Evolutionary conservation across 2,329 filamentous ascomycete genomes (phyloP), one percentile per base, ranked within the genome.

Genomic region (Talaromyces atroroseus): DNA sequence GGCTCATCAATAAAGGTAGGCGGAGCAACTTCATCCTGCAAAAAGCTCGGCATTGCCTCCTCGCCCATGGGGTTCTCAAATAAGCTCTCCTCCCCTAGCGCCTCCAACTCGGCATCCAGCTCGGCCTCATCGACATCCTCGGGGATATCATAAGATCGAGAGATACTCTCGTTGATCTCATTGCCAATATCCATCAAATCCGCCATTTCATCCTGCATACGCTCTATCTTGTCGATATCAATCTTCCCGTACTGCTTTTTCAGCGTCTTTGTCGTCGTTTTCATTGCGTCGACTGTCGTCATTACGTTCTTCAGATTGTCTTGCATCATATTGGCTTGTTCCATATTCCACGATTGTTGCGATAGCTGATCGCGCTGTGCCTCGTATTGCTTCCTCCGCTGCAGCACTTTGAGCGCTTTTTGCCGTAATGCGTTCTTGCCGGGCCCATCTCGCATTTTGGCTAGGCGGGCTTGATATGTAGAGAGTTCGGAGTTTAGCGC

Each of bases 231-330:
- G 74, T 97, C 94, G 54, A 99, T 87, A 68, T 99, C 88, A 63
- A 99, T 89, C 79, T 96, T 96, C 65, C 92, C 92, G 70, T 97
- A 97, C 79, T 97, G 92, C 73, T 90, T 89, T 69, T 86, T 86
- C 61, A 99, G 82, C 67, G 90, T 87, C 77, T 96, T 96, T 67
- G 94, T 96, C 23, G 92, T 96, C 1, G 88, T 91, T 82, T 96
- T 95, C 84, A 99, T 92, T 11, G 92, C 92, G 71, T 97, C 92
- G 46, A 97, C 92, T 26, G 94, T 96, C 18, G 91, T 95, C 92
- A 96, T 96, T 61, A 94, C 92, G 74, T 97, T 97, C 74, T 95
- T 94, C 53, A 99, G 82, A 70, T 97, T 97, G 76, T 97, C 92
- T 77, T 95, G 91, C 92, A 97, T 96, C 82, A 92, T 95, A 71